phyloP scores from a whole-genome alignment of 164 flowering plant genomes.

The Chimonanthus salicifolius region DNA sequence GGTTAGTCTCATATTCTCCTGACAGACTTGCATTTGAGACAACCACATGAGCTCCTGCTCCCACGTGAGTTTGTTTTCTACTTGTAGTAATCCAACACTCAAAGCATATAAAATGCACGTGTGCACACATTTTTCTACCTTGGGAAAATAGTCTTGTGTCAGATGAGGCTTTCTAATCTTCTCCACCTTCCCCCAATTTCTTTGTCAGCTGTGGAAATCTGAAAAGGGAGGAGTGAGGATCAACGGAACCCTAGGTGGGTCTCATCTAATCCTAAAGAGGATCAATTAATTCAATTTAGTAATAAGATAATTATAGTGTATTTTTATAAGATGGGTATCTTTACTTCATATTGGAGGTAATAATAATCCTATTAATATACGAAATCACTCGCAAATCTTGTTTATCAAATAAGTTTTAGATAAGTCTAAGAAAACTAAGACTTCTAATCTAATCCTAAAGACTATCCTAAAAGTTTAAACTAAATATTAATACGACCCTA shows the following conservation, averaged over 20 bases:
- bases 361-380: too few relatives aligned
- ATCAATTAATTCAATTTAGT: too few relatives aligned
- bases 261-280: too few relatives aligned
- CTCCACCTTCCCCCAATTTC: not conserved
- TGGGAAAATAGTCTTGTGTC: conserved; percentile 23
- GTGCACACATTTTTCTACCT: conserved; percentile 31
- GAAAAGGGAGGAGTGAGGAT: not conserved
- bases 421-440: too few relatives aligned
- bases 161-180: conserved; percentile 11
- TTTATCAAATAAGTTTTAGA: too few relatives aligned
- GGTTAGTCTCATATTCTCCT: conserved; percentile 40
- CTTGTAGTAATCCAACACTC: conserved; percentile 11
- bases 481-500: too few relatives aligned
- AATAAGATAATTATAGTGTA: too few relatives aligned
- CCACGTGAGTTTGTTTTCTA: conserved; percentile 43
- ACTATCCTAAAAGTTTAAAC: too few relatives aligned
- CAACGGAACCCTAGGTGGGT: not conserved
- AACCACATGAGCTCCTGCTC: conserved; percentile 28
- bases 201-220: not conserved
- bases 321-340: too few relatives aligned
- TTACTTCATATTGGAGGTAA: too few relatives aligned
- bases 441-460: too few relatives aligned
- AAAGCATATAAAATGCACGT: conserved; percentile 33
- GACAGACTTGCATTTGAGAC: conserved; percentile 43
- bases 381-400: too few relatives aligned